Percentiles rank a stretch among this genome's conserved stretches.
Evolutionary conservation across 148 eudicot genomes (phyloP).

Genomic region (Camellia granthamiana): DNA sequence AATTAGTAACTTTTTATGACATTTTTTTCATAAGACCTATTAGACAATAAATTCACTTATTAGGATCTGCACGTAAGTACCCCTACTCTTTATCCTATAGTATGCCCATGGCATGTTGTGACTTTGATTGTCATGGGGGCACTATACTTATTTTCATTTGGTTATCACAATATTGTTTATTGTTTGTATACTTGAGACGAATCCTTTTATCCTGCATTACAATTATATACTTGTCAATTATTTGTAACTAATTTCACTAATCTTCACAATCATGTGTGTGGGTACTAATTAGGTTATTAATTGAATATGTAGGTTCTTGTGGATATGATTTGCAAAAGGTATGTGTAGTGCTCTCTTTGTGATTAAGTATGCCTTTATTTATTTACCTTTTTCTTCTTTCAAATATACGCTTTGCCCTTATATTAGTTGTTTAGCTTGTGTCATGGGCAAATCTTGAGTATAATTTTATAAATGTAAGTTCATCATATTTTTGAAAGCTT

Average conservation of each 20-base stretch:
- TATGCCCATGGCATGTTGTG: no score
- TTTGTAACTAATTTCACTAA: neutral
- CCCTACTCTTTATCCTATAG: no score
- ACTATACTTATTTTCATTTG: no score
- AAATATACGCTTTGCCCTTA: neutral
- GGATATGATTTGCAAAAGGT: slow-evolving; percentile 47
- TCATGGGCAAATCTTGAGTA: neutral
- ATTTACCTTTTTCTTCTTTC: no score
- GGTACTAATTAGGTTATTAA: slow-evolving; percentile 14
- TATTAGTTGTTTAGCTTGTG: neutral
- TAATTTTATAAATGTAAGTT: neutral
- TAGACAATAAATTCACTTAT: no score
- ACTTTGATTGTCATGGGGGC: no score
- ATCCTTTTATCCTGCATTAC: neutral
- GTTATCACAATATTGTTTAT: no score
- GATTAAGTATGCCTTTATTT: neutral
- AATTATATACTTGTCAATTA: neutral
- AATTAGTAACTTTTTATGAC: no score
- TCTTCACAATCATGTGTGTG: neutral
- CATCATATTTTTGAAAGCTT: neutral
- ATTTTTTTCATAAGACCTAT: no score
- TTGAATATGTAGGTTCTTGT: slow-evolving; percentile 34
- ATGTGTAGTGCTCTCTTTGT: neutral
- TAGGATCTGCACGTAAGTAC: no score
- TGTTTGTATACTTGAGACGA: no score